phyloP scores from a whole-genome alignment of 140 eudicot genomes.

The Oenanthe javanica region DNA sequence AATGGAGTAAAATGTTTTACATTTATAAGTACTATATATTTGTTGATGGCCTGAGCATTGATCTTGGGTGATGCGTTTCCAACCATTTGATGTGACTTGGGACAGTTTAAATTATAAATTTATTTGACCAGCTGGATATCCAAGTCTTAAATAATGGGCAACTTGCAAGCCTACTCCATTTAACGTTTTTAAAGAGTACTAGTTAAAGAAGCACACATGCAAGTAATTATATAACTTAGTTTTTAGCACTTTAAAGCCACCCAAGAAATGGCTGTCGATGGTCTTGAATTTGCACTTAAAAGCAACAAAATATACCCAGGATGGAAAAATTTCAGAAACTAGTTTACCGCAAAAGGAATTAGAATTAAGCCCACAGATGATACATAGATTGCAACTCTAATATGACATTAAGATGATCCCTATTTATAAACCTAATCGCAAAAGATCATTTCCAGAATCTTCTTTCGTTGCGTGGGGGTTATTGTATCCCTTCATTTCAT shows the following conservation, averaged over 20 bases:
- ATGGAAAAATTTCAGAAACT: neutral
- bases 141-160: no score
- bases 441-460: constrained; percentile 55
- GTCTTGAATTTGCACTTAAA: no score
- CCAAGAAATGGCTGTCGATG: neutral
- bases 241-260: neutral
- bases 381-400: neutral
- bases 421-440: constrained; percentile 31
- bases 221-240: neutral
- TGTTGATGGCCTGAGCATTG: constrained; percentile 67
- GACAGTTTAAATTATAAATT: no score
- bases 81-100: no score
- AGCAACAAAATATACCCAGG: neutral
- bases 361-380: neutral
- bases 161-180: neutral
- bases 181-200: neutral
- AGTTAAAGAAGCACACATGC: neutral
- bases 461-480: constrained; percentile 34
- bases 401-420: neutral
- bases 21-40: constrained; percentile 43
- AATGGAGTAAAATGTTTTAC: constrained; percentile 43
- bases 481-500: constrained; percentile 60
- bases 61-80: constrained; percentile 43
- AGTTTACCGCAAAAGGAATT: neutral
- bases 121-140: no score